These are phyloP conservation scores for Candida nanaspora DNA, from an alignment of 805 yeast genomes.

Conservation along the genomic window DNA sequence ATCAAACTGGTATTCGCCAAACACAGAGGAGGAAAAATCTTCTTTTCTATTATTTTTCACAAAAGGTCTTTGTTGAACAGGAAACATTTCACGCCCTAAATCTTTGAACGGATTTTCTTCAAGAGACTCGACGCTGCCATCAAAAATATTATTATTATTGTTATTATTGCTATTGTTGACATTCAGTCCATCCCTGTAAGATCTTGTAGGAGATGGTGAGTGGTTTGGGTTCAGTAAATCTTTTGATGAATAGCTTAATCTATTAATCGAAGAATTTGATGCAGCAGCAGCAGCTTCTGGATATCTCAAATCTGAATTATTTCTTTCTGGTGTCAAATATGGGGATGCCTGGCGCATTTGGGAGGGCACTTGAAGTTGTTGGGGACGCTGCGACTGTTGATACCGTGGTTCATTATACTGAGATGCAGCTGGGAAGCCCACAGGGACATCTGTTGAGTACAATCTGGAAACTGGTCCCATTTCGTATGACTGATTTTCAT, in stretches of 20 bases:
- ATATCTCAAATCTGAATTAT: neutral
- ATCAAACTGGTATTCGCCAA: constrained; percentile 19
- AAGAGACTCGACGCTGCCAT: neutral
- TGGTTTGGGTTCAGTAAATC: neutral
- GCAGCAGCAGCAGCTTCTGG: neutral
- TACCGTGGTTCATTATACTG: neutral
- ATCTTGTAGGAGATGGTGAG: neutral
- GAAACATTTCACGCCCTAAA: neutral
- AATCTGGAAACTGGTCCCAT: neutral
- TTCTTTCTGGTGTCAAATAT: neutral
- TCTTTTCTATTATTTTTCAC: neutral
- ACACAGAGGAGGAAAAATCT: constrained; percentile 3
- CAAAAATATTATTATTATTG: neutral
- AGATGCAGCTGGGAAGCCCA: too few relatives aligned
- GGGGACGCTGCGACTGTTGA: neutral
- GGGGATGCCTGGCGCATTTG: neutral
- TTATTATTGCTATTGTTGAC: neutral
- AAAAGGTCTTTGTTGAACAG: neutral
- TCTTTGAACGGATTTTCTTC: neutral
- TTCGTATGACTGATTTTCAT: neutral
- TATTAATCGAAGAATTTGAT: neutral
- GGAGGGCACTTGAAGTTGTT: neutral
- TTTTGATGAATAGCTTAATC: neutral
- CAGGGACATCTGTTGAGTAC: neutral
- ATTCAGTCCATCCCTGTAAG: neutral